Conservation (phyloP, 2,329 filamentous ascomycete genomes). For the Cercospora zeae-maydis region DNA sequence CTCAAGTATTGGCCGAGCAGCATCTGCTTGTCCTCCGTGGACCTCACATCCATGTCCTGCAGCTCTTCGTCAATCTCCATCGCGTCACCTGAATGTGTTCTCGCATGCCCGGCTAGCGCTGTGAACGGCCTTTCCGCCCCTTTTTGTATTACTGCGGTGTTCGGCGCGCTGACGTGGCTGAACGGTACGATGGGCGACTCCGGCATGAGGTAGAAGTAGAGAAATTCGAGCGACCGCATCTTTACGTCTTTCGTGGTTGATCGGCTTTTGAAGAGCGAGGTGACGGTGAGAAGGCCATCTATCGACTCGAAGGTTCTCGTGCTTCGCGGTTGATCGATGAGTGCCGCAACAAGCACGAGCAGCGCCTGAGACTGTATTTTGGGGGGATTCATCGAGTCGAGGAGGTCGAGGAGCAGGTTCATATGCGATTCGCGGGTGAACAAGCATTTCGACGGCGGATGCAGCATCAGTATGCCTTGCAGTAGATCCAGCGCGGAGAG, state of each 20-base stretch:
- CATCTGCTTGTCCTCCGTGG: slow-evolving; percentile 76
- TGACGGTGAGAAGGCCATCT: slow-evolving; percentile 86
- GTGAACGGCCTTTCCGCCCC: slow-evolving; percentile 25
- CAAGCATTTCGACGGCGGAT: slow-evolving; percentile 81
- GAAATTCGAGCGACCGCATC: slow-evolving; percentile 91
- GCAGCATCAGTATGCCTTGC: slow-evolving; percentile 81
- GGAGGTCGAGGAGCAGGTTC: slow-evolving; percentile 93
- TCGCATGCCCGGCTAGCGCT: slow-evolving; percentile 25
- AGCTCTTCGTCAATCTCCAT: slow-evolving; percentile 36
- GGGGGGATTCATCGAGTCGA: slow-evolving; percentile 84
- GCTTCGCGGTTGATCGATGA: slow-evolving; percentile 82
- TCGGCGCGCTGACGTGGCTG: slow-evolving; percentile 26
- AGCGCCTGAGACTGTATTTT: slow-evolving; percentile 88
- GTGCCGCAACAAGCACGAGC: slow-evolving; percentile 81
- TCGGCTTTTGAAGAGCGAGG: slow-evolving; percentile 86
- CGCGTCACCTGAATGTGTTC: slow-evolving; percentile 36
- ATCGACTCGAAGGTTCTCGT: slow-evolving; percentile 88
- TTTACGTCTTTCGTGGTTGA: slow-evolving; percentile 85
- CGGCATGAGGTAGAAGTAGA: slow-evolving; percentile 98
- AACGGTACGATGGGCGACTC: slow-evolving; percentile 55
- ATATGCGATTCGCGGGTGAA: slow-evolving; percentile 90
- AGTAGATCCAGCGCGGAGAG: slow-evolving; percentile 83
- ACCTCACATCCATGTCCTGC: slow-evolving; percentile 49
- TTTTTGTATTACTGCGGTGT: slow-evolving; percentile 29
- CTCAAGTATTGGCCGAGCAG: slow-evolving; percentile 72